phyloP scores from a whole-genome alignment of 1,284 basidiomycete genomes.

The Cryptococcus jaspeensis region DNA sequence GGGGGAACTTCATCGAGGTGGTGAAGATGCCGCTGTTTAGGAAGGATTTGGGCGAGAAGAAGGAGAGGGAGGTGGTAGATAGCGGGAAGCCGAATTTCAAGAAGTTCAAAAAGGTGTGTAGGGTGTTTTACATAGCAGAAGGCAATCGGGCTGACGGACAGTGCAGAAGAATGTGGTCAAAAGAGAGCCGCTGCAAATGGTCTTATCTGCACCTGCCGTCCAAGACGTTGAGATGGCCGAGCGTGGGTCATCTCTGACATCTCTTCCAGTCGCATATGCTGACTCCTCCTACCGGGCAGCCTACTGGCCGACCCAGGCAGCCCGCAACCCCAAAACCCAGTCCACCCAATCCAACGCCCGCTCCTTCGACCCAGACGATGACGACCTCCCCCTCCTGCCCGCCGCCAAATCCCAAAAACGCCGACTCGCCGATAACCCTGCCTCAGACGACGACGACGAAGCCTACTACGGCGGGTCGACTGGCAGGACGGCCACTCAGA shows the following conservation, averaged over 20 bases:
- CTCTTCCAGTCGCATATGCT: too few species aligned
- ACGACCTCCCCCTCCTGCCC: conserved; percentile 36
- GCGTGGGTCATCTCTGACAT: too few species aligned
- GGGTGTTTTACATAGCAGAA: background rate
- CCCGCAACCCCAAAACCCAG: conserved; percentile 2
- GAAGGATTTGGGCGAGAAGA: conserved; percentile 52
- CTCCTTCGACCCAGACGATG: conserved; percentile 23
- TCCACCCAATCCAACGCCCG: conserved; percentile 12
- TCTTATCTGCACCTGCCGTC: conserved; percentile 30
- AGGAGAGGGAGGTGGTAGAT: conserved; percentile 36
- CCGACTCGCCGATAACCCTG: conserved; percentile 19
- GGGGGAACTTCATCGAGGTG: conserved; percentile 83
- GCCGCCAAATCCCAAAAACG: conserved; percentile 9
- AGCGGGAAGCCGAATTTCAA: conserved; percentile 74
- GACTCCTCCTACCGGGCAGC: conserved; percentile 36
- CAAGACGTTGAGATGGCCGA: conserved; percentile 45
- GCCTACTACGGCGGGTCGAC: background rate
- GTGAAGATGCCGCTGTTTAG: conserved; percentile 51
- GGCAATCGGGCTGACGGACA: background rate
- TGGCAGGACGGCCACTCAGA: conserved; percentile 4
- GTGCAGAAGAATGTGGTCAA: conserved; percentile 42
- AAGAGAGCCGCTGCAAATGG: conserved; percentile 35
- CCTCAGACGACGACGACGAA: conserved; percentile 24
- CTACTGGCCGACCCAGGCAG: conserved; percentile 39
- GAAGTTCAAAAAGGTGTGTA: conserved; percentile 74